phyloP scores from a whole-genome alignment of 1,284 basidiomycete species.

The Sporisorium scitamineum region DNA sequence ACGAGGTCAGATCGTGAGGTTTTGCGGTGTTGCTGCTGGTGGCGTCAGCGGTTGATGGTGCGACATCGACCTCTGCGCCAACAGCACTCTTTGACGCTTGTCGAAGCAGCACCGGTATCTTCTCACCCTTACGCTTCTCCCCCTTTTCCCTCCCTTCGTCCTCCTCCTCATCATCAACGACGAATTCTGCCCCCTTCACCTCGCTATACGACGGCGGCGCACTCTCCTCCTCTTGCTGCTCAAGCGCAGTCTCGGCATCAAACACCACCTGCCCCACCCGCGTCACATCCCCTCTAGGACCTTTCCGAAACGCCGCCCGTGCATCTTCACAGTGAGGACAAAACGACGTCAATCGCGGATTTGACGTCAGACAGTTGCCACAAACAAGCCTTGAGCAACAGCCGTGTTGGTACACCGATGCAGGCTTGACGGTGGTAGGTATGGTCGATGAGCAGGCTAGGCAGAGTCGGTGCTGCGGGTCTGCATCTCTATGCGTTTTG shows the following conservation, averaged over 20 bases:
- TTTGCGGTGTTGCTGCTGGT: neutral
- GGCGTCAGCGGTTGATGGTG: neutral
- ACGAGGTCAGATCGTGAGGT: neutral
- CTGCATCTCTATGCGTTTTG: constrained; percentile 8
- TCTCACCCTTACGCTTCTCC: neutral
- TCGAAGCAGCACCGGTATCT: constrained; percentile 8
- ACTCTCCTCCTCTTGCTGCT: constrained; percentile 1
- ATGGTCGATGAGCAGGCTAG: constrained; percentile 43
- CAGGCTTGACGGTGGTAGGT: constrained; percentile 17
- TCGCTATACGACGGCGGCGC: constrained; percentile 35
- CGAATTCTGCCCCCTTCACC: constrained; percentile 13
- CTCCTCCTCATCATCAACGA: constrained; percentile 19
- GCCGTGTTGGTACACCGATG: constrained; percentile 36
- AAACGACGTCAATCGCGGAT: constrained; percentile 46
- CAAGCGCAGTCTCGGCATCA: constrained; percentile 20
- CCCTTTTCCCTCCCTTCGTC: constrained; percentile 1
- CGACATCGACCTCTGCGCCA: constrained; percentile 28
- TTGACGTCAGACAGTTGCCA: constrained; percentile 19
- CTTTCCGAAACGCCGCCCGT: constrained; percentile 42
- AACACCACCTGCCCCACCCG: constrained; percentile 46
- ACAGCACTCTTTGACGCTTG: constrained; percentile 26
- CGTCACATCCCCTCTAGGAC: constrained; percentile 47
- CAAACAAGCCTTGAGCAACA: constrained; percentile 47
- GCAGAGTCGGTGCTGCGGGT: constrained; percentile 19
- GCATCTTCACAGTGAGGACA: constrained; percentile 57